phyloP scores from a whole-genome alignment of 257 asterid species.

The Solanum peruvianum region DNA sequence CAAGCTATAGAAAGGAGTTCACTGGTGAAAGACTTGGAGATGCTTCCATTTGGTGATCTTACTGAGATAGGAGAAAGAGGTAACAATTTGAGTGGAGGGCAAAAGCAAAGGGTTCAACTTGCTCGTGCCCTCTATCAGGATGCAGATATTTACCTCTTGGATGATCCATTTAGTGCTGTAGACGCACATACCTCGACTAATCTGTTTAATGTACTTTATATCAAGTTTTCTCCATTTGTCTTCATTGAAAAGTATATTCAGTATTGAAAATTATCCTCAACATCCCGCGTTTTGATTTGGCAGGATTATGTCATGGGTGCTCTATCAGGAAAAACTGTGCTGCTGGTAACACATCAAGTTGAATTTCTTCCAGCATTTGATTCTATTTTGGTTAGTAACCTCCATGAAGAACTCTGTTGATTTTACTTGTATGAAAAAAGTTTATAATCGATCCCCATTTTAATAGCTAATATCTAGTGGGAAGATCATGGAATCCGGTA shows the following conservation, averaged over 20 bases:
- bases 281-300: background rate
- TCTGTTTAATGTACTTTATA: slow-evolving; percentile 43
- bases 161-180: slow-evolving; percentile 93
- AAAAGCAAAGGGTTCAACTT: slow-evolving; percentile 48
- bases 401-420: background rate
- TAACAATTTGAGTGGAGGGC: slow-evolving; percentile 90
- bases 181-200: slow-evolving; percentile 88
- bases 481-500: slow-evolving; percentile 14
- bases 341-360: slow-evolving; percentile 90
- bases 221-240: no score
- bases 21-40: slow-evolving; percentile 71
- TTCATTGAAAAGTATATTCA: background rate
- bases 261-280: background rate
- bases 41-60: slow-evolving; percentile 79
- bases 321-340: slow-evolving; percentile 54
- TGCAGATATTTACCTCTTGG: slow-evolving; percentile 81
- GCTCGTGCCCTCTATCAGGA: slow-evolving; percentile 89
- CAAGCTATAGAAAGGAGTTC: slow-evolving; percentile 68
- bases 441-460: background rate
- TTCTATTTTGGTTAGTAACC: slow-evolving; percentile 42
- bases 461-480: background rate
- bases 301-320: slow-evolving; percentile 80
- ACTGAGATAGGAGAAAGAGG: slow-evolving; percentile 97
- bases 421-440: background rate
- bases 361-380: slow-evolving; percentile 88